Conservation (phyloP, 2,329 filamentous ascomycete genomes). For the Aureobasidium subglaciale region DNA sequence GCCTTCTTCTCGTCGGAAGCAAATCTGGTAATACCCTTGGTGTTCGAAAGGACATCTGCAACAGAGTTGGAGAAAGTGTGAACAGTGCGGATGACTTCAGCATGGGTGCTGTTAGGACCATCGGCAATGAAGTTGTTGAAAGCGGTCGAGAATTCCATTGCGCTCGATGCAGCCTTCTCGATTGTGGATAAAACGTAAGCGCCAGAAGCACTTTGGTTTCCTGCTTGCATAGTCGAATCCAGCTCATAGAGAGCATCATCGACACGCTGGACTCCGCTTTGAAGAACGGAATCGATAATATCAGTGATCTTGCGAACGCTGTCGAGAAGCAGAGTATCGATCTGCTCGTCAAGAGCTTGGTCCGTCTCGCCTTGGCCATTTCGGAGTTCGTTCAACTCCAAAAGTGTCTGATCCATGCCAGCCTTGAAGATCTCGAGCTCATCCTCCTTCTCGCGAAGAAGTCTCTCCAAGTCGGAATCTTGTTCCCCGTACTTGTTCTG, state of each 20-base stretch:
- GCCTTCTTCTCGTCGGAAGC: slow-evolving; percentile 93
- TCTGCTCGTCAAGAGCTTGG: slow-evolving; percentile 76
- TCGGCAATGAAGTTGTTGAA: slow-evolving; percentile 99
- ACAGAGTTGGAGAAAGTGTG: slow-evolving; percentile 85
- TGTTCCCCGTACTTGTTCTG: slow-evolving; percentile 72
- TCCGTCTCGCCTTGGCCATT: slow-evolving; percentile 57
- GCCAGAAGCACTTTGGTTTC: slow-evolving; percentile 95
- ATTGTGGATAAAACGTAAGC: slow-evolving; percentile 94
- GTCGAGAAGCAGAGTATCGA: slow-evolving; percentile 79
- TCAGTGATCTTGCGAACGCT: slow-evolving; percentile 92
- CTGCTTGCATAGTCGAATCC: slow-evolving; percentile 95
- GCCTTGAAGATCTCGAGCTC: slow-evolving; percentile 98
- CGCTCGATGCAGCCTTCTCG: slow-evolving; percentile 88
- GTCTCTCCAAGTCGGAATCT: slow-evolving; percentile 75
- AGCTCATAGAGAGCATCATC: slow-evolving; percentile 96
- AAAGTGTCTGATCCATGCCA: slow-evolving; percentile 90
- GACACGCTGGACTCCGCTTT: slow-evolving; percentile 85
- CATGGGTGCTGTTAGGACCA: slow-evolving; percentile 81
- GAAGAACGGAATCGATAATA: slow-evolving; percentile 92
- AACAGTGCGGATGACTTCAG: slow-evolving; percentile 87
- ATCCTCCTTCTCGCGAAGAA: slow-evolving; percentile 89
- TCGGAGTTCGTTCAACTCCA: slow-evolving; percentile 86
- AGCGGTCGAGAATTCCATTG: slow-evolving; percentile 93
- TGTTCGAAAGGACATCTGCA: slow-evolving; percentile 90
- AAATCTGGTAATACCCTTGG: slow-evolving; percentile 87